These are phyloP conservation scores for Ceraceosorus guamensis DNA, from an alignment of 1,284 basidiomycete genomes.

Conservation along the genomic window DNA sequence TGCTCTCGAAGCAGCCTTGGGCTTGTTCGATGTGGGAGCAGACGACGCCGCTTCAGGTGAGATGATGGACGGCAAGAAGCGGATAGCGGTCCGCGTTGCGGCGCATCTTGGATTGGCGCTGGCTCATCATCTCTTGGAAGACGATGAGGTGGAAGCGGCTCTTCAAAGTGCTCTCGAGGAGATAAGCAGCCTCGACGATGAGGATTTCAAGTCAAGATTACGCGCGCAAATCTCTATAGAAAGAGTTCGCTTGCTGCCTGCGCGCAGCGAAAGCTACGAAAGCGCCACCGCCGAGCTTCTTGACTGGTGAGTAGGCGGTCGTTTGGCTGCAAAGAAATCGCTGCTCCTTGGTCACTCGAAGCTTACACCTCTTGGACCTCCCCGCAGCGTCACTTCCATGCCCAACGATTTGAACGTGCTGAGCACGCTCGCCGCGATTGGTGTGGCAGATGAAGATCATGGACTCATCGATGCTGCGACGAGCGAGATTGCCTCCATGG, in stretches of 20 bases:
- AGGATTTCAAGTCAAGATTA: conserved; percentile 47
- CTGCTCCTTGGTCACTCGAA: not conserved
- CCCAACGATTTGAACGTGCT: conserved; percentile 64
- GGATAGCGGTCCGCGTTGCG: conserved; percentile 5
- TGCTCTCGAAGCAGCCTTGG: conserved; percentile 66
- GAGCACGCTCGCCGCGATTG: conserved; percentile 75
- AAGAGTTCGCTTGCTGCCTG: conserved; percentile 64
- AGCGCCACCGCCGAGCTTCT: conserved; percentile 71
- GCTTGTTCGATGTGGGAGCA: conserved; percentile 58
- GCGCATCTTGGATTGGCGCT: conserved; percentile 17
- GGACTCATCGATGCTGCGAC: conserved; percentile 77
- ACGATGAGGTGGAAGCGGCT: conserved; percentile 14
- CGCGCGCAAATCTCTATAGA: conserved; percentile 70
- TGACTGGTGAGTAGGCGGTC: conserved; percentile 61
- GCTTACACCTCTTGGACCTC: conserved; percentile 1
- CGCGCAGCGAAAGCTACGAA: conserved; percentile 66
- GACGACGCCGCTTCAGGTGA: conserved; percentile 26
- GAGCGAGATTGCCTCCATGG: conserved; percentile 59
- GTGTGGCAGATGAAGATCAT: conserved; percentile 69
- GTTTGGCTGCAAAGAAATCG: no score
- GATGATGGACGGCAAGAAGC: not conserved
- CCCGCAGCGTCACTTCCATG: conserved; percentile 5
- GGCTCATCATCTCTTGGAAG: conserved; percentile 6
- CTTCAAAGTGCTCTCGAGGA: no score
- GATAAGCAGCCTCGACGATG: no score